Conservation (phyloP, 2,329 filamentous ascomycete species). For the Diaporthe eres region DNA sequence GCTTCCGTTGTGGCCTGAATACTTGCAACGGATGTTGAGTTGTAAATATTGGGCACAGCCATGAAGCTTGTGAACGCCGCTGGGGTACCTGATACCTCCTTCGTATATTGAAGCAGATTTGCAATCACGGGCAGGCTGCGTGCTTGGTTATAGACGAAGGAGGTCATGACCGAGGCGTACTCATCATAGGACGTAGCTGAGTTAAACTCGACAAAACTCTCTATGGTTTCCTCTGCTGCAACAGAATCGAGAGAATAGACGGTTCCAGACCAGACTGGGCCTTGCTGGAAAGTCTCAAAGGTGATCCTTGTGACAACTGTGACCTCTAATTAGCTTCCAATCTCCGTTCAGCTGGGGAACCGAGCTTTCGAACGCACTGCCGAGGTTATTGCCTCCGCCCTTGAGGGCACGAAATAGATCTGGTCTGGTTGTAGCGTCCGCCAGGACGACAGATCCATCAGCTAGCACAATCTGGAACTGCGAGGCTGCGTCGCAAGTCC, state of each 20-base stretch:
- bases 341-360: too few relatives aligned
- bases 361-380: not conserved
- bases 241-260: not conserved
- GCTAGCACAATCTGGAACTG: not conserved
- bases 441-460: not conserved
- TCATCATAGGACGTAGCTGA: not conserved
- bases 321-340: too few relatives aligned
- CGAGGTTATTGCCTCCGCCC: not conserved
- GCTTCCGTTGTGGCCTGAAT: not conserved
- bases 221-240: not conserved
- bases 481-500: not conserved
- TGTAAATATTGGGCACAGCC: conserved; percentile 6
- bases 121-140: not conserved
- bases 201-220: not conserved
- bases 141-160: not conserved
- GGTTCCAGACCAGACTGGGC: conserved; percentile 8
- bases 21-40: not conserved
- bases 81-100: not conserved
- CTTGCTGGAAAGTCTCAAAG: conserved; percentile 39
- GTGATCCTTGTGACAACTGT: conserved; percentile 42
- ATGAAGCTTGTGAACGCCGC: not conserved
- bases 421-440: not conserved
- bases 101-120: conserved; percentile 33
- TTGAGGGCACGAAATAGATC: not conserved
- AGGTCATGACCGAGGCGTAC: conserved; percentile 8